phyloP scores from a whole-genome alignment of 208 protist species.

The Histomonas meleagridis region DNA sequence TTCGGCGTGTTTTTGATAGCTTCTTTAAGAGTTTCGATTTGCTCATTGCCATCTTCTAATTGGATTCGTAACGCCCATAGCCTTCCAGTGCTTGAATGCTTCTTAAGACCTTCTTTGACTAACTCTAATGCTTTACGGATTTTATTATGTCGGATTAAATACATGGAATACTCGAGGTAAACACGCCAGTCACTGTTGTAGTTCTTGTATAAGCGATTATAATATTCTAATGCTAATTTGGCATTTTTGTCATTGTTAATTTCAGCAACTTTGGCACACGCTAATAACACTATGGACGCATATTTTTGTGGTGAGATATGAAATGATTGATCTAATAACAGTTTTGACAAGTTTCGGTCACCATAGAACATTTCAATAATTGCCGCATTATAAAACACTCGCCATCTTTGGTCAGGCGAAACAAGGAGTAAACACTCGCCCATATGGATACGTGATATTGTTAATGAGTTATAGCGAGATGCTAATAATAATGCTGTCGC shows the following conservation, averaged over 20 bases:
- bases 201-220: not conserved
- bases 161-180: not conserved
- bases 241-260: not conserved
- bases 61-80: conserved; percentile 67
- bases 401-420: not conserved
- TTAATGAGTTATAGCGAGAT: too few species aligned
- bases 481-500: not conserved
- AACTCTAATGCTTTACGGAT: conserved; percentile 45
- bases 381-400: not conserved
- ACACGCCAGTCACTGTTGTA: not conserved
- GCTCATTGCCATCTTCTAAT: conserved; percentile 50
- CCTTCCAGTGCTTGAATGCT: conserved; percentile 59
- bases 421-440: too few species aligned
- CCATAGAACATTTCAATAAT: not conserved
- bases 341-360: not conserved
- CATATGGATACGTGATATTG: too few species aligned
- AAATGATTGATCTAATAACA: not conserved
- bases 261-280: not conserved
- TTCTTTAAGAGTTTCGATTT: conserved; percentile 57
- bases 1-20: conserved; percentile 63
- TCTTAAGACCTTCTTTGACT: conserved; percentile 56
- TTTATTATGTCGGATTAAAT: not conserved
- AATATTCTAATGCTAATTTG: not conserved
- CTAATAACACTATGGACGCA: not conserved
- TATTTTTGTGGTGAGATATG: not conserved